A percentile compares a stretch with the other conserved stretches of the same genome.
Evolutionary conservation across 164 flowering plant genomes (phyloP).

Genomic region (Malania oleifera): DNA sequence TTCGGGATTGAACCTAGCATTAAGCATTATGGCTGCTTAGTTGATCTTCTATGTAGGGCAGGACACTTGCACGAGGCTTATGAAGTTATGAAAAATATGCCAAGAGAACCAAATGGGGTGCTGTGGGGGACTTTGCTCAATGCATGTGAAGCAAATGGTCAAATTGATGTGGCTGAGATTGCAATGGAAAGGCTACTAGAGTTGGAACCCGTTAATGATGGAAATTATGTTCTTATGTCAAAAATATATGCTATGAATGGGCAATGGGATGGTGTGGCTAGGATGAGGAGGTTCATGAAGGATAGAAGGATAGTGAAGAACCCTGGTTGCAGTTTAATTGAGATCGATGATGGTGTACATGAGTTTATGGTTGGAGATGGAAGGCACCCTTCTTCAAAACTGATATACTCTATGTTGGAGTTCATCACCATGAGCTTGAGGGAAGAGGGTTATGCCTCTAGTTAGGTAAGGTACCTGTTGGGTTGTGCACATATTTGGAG

Average conservation of each 20-base stretch:
- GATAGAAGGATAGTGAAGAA: neutral
- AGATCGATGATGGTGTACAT: neutral
- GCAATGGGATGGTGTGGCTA: neutral
- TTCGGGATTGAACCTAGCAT: neutral
- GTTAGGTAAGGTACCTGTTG: no score
- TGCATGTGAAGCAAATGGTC: neutral
- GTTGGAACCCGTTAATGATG: neutral
- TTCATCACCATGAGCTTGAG: no score
- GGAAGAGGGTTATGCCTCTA: no score
- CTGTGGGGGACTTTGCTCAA: neutral
- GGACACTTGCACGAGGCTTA: neutral
- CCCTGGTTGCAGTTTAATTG: neutral
- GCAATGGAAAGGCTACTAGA: neutral
- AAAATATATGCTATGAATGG: neutral
- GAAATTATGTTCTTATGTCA: neutral
- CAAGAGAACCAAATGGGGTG: neutral
- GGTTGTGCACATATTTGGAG: no score
- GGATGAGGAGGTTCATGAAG: neutral
- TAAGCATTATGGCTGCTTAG: neutral
- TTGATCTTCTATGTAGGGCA: neutral
- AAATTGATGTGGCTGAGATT: neutral
- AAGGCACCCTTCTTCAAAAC: neutral
- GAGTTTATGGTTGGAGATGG: neutral
- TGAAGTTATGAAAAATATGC: neutral
- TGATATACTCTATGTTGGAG: neutral